Base-by-base conservation (phyloP, 2,329 filamentous ascomycete genomes). In the Amphichorda felina region DNA sequence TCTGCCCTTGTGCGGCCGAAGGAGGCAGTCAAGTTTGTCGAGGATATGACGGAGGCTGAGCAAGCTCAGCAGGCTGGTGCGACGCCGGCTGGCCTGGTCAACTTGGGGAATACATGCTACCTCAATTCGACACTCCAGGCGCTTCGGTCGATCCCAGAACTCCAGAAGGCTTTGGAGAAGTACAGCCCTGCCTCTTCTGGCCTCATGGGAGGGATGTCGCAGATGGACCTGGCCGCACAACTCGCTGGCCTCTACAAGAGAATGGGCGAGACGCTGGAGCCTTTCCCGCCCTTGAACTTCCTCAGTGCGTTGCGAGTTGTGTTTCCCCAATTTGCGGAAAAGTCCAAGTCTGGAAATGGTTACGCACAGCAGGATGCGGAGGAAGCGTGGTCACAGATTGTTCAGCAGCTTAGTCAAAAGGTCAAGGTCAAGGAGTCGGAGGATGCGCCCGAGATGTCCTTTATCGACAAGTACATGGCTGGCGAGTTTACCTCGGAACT, bases 301-400 rank as follows among this genome's bases (percentile, higher is more conserved):
- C 68, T 98, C 40, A 79, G 77, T 47, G 75, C 86, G 4, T 70
- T 98, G 13, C 80, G 89, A 41, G 68, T 68, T 19, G 71, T 78
- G 1, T 95, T 85, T 51, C 91, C 91, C 8, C 91, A 96, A 53
- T 98, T 98, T 53, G 87, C 86, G 9, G 87, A 98, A 61, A 81
- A 76, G 50, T 76, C 86, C 37, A 88, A 84, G 55, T 79, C 80
- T 22, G 83, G 85, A 16, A 70, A 80, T 39, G 87, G 84, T 6
- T 96, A 81, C 52, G 88, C 91, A n/a, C 91, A 98, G 60, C 91
- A 98, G 60, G 91, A 98, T 63, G 91, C 91, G 1, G 91, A 98
- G 58, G 91, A 98, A 59, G 91, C 89, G 32, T 98, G 89, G 87
- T 91, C 89, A 15, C 89, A 96, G 54, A 93, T 98, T 41, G 64